A percentile compares a stretch with the other conserved stretches of the same genome.
phyloP scores from a whole-genome alignment of 495 filamentous ascomycete genomes.

The Opeltia flavorubescens region DNA sequence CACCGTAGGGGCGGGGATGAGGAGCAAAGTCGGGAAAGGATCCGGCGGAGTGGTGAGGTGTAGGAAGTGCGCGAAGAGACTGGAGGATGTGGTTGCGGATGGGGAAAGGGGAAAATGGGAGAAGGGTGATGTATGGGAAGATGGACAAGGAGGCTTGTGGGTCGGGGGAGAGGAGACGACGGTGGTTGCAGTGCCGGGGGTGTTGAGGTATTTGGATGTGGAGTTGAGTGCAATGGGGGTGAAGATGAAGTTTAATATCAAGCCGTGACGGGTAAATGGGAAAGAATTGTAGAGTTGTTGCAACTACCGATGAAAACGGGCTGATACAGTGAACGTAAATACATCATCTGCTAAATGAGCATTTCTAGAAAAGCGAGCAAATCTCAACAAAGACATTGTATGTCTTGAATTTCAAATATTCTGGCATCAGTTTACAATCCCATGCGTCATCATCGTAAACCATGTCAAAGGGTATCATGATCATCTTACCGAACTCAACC shows the following conservation, averaged over 20 bases:
- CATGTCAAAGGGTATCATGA: no score
- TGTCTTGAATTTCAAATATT: neutral
- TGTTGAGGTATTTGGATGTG: slow-evolving; percentile 84
- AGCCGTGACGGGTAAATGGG: slow-evolving; percentile 28
- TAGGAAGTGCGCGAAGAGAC: slow-evolving; percentile 60
- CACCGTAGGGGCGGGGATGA: slow-evolving; percentile 36
- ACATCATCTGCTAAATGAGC: no score
- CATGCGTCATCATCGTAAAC: no score
- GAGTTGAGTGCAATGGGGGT: slow-evolving; percentile 91
- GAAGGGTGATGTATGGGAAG: slow-evolving; percentile 74
- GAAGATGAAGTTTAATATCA: slow-evolving; percentile 75
- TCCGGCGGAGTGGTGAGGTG: slow-evolving; percentile 66
- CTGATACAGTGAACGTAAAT: no score
- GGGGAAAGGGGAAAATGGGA: slow-evolving; percentile 15
- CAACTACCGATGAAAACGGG: no score
- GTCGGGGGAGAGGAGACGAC: slow-evolving; percentile 83
- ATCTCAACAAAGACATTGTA: neutral
- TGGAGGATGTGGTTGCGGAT: slow-evolving; percentile 44
- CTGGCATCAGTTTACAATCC: no score
- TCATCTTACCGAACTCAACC: no score
- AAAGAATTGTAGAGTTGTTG: no score
- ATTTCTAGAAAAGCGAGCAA: no score
- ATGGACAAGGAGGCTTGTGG: slow-evolving; percentile 67
- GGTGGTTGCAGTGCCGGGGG: slow-evolving; percentile 80
- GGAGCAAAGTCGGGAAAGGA: slow-evolving; percentile 26